These are phyloP conservation scores for Ogataea paraovalis DNA, from an alignment of 805 yeast genomes.

Conservation along the genomic window DNA sequence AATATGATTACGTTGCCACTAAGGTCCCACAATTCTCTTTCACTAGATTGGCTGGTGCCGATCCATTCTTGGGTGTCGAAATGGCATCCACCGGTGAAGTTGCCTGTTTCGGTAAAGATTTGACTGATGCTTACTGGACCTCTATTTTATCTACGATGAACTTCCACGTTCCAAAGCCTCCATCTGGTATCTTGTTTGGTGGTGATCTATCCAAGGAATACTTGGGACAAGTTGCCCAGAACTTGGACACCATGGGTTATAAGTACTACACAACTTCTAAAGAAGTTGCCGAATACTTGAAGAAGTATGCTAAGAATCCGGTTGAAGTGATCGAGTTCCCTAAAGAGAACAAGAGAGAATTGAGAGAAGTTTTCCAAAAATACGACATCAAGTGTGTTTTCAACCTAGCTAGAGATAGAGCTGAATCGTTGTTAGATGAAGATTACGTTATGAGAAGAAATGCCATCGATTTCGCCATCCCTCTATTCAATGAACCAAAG, in stretches of 20 bases:
- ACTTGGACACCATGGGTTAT: slow-evolving; percentile 72
- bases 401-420: slow-evolving; percentile 88
- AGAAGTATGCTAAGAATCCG: slow-evolving; percentile 34
- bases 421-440: slow-evolving; percentile 76
- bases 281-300: slow-evolving; percentile 68
- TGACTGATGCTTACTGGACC: slow-evolving; percentile 94
- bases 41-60: slow-evolving; percentile 98
- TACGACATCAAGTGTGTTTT: slow-evolving; percentile 83
- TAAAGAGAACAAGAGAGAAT: slow-evolving; percentile 84
- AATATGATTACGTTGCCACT: slow-evolving; percentile 84
- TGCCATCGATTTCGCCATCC: slow-evolving; percentile 96
- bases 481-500: slow-evolving; percentile 94
- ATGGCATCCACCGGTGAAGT: slow-evolving; percentile 99
- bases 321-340: slow-evolving; percentile 84
- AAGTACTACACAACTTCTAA: slow-evolving; percentile 73
- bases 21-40: slow-evolving; percentile 98
- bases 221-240: slow-evolving; percentile 69
- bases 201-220: slow-evolving; percentile 78
- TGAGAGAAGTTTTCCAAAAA: slow-evolving; percentile 89
- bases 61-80: slow-evolving; percentile 97
- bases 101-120: slow-evolving; percentile 89
- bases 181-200: slow-evolving; percentile 85
- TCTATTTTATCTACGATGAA: slow-evolving; percentile 96
- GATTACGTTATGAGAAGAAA: slow-evolving; percentile 98
- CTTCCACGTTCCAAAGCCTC: slow-evolving; percentile 90